Conservation (phyloP, 805 yeast species). For the Kuraishia cidri region DNA sequence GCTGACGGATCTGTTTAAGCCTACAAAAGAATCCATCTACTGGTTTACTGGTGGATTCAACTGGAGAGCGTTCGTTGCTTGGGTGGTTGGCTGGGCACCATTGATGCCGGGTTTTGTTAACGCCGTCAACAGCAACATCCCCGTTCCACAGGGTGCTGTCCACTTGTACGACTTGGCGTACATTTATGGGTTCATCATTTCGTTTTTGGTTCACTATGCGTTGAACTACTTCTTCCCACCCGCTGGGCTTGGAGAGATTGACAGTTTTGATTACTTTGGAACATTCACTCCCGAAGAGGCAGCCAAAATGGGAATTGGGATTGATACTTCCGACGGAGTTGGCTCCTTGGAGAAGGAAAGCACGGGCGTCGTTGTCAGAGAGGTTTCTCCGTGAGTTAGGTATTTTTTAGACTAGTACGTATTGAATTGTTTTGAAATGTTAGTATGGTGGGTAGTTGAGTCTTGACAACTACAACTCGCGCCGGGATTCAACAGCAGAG, state of each 20-base stretch:
- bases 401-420: too few relatives aligned
- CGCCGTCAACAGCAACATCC: slow-evolving; percentile 13
- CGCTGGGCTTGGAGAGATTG: slow-evolving; percentile 21
- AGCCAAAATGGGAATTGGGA: slow-evolving; percentile 17
- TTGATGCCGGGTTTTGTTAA: slow-evolving; percentile 39
- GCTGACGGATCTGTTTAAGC: slow-evolving; percentile 29
- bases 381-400: too few relatives aligned
- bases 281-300: slow-evolving; percentile 22
- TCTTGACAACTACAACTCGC: too few relatives aligned
- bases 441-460: too few relatives aligned
- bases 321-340: too few relatives aligned
- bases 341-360: too few relatives aligned
- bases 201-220: slow-evolving; percentile 26
- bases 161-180: slow-evolving; percentile 34
- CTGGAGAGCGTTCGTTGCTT: slow-evolving; percentile 28
- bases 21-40: slow-evolving; percentile 18
- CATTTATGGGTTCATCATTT: slow-evolving; percentile 28
- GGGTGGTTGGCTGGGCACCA: slow-evolving; percentile 31
- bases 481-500: too few relatives aligned
- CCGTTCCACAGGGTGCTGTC: slow-evolving; percentile 28
- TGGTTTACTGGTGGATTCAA: slow-evolving; percentile 33
- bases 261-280: slow-evolving; percentile 20
- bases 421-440: too few relatives aligned
- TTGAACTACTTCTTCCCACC: slow-evolving; percentile 26
- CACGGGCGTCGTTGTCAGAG: too few relatives aligned